Base-by-base conservation (phyloP, 148 eudicot species). In the Vaccinium macrocarpon region DNA sequence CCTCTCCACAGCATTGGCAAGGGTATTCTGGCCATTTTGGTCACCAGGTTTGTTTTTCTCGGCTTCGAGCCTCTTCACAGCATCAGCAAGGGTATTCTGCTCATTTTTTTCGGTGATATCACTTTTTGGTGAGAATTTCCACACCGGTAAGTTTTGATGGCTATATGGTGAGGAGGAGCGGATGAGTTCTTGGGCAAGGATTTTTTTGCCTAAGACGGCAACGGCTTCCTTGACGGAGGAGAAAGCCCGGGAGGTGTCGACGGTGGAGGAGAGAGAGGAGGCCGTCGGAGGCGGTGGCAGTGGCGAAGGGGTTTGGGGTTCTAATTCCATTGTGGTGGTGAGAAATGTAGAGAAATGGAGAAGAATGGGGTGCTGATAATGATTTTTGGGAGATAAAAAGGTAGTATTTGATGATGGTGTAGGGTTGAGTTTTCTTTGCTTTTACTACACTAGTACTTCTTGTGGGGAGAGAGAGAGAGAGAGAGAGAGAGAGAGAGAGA, bases 51-150 rank as follows among this genome's bases (percentile, higher is more conserved):
- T 35, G 38, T 35, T 35, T 35, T 35, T 2, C 38, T 0, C 38
- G 4, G 38, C 38, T 35, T 35, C 38, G 38, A 96, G 89, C 74
- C 88, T 93, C 82, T 89, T 91, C 21, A 96, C 66, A 51, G 87
- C 73, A 2, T 23, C 76, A 8, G 6, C 23, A 6, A 68, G 57
- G 57, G 7, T 2, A 62, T 52, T 32, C 62, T 81, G 42, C 5
- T 25, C 72, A 27, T 25, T 25, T 53, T 81, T 84, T 27, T 62
- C 25, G 2, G 7, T 52, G 72, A 66, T 74, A 74, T 61, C 57
- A 15, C 57, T 85, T 62, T 74, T 86, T 53, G 90, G 83, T 29
- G 84, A 85, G 29, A 72, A 78, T 27, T 79, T 83, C 85, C 68
- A 81, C 42, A 82, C 16, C 32, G 83, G 16, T 27, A 19, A 82